Evolutionary conservation across 2,329 filamentous ascomycete genomes (phyloP).

Genomic region (Bipolaris zeicola): DNA sequence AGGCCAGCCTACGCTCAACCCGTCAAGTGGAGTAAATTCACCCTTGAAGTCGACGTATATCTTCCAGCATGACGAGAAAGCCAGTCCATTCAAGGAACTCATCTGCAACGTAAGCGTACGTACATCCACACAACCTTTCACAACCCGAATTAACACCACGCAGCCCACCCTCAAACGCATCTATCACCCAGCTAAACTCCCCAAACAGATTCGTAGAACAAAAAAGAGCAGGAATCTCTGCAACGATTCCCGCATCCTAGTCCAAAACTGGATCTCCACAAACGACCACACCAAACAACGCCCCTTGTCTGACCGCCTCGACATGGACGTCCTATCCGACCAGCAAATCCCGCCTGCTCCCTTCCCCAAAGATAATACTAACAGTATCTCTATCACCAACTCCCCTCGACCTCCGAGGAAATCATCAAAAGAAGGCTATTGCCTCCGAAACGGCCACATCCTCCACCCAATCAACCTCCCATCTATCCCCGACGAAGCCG

Average conservation of each 20-base stretch:
- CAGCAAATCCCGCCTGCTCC: conserved; percentile 28
- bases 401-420: background rate
- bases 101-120: conserved; percentile 7
- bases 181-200: background rate
- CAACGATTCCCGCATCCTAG: conserved; percentile 17
- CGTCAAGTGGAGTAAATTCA: background rate
- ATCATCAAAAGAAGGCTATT: conserved; percentile 24
- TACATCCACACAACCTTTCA: background rate
- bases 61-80: conserved; percentile 4
- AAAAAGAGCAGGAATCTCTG: conserved; percentile 18
- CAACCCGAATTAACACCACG: background rate
- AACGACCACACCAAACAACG: conserved; percentile 24
- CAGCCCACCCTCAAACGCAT: background rate
- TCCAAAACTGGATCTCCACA: conserved; percentile 25
- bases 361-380: conserved; percentile 21
- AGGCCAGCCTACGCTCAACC: background rate
- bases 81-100: conserved; percentile 6
- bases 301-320: conserved; percentile 23
- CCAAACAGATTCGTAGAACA: conserved; percentile 6
- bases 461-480: conserved; percentile 26
- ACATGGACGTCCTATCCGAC: conserved; percentile 27
- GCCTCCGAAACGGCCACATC: conserved; percentile 28
- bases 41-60: background rate
- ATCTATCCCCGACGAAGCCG: conserved; percentile 20
- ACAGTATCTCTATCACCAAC: background rate